These are phyloP conservation scores for Allantophomopsis lycopodina DNA, from an alignment of 2,329 filamentous ascomycete genomes.

Conservation along the genomic window DNA sequence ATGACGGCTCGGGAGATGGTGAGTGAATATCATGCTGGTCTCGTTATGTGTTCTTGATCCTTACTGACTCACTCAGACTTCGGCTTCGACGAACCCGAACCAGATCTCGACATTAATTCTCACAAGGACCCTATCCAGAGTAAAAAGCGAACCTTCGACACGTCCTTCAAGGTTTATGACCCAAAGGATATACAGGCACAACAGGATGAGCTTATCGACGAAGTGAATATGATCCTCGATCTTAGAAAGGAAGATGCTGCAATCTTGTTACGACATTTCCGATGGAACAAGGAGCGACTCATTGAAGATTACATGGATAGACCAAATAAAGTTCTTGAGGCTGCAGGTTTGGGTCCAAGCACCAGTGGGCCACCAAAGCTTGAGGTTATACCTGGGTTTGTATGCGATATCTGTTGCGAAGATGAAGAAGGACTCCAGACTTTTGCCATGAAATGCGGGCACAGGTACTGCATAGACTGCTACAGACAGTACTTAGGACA, in stretches of 20 bases:
- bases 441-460: constrained; percentile 90
- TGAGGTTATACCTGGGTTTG: constrained; percentile 60
- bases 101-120: constrained; percentile 26
- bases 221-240: constrained; percentile 84
- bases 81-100: constrained; percentile 33
- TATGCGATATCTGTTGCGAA: constrained; percentile 93
- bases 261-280: constrained; percentile 75
- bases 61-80: constrained; percentile 14
- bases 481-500: constrained; percentile 83
- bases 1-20: constrained; percentile 38
- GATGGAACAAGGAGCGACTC: constrained; percentile 93
- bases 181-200: constrained; percentile 72
- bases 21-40: constrained; percentile 1
- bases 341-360: constrained; percentile 63
- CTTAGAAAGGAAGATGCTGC: constrained; percentile 81
- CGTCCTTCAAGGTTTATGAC: constrained; percentile 70
- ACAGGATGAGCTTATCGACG: constrained; percentile 74
- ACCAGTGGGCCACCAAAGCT: constrained; percentile 51
- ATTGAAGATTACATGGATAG: constrained; percentile 96
- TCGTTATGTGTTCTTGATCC: background rate
- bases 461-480: constrained; percentile 86
- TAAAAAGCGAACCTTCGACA: constrained; percentile 65
- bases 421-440: constrained; percentile 65
- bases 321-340: constrained; percentile 65
- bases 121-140: constrained; percentile 56